Evolutionary conservation across 2,329 filamentous ascomycete species (phyloP).

Genomic region (Gyromitra esculenta): DNA sequence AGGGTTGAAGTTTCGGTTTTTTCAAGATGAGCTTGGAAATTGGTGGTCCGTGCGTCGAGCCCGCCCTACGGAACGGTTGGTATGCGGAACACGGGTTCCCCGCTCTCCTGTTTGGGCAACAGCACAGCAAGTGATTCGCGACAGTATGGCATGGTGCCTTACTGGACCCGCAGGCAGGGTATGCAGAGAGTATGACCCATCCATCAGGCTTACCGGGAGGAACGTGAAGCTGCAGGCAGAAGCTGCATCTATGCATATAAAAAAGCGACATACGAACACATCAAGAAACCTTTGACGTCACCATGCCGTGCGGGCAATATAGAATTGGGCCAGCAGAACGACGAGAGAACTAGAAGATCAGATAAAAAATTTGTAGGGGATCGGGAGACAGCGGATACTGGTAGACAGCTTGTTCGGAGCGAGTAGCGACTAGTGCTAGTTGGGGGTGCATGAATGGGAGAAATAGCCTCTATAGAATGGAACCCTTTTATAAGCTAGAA

Average conservation of each 20-base stretch:
- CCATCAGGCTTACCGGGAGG: not conserved
- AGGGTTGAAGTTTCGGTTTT: not conserved
- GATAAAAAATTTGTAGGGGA: not conserved
- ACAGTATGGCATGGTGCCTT: constrained; percentile 9
- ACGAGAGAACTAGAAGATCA: not conserved
- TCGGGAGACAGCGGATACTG: not conserved
- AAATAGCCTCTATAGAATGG: no score
- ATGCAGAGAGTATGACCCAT: constrained; percentile 11
- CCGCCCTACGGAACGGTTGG: not conserved
- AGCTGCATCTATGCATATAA: not conserved
- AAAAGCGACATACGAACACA: constrained; percentile 16
- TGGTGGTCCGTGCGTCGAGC: constrained; percentile 23
- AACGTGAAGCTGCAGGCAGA: constrained; percentile 4
- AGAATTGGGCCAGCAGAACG: not conserved
- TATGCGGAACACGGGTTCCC: constrained; percentile 10
- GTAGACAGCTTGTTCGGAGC: not conserved
- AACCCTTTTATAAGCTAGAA: not conserved
- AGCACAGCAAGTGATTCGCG: not conserved
- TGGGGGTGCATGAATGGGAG: no score
- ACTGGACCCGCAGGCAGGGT: constrained; percentile 1
- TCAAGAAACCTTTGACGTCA: constrained; percentile 4
- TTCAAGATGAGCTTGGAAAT: not conserved
- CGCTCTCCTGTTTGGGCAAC: constrained; percentile 4
- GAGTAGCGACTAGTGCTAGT: not conserved
- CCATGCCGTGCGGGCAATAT: not conserved